A percentile compares a stretch with the other conserved stretches of the same genome.
These are phyloP conservation scores for Rauvolfia tetraphylla DNA, from an alignment of 257 asterid genomes.

Conservation along the genomic window DNA sequence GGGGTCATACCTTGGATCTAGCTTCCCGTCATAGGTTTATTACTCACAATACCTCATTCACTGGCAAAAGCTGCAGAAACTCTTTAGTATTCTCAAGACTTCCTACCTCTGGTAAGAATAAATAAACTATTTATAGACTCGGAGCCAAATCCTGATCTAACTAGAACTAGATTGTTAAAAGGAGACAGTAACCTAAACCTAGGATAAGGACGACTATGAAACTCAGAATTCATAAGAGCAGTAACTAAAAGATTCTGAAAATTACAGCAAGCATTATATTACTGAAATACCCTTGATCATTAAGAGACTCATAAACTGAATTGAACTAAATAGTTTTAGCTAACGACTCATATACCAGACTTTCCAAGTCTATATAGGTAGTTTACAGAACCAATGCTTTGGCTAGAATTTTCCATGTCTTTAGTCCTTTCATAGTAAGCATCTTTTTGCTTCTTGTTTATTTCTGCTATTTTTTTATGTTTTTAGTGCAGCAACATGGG, in stretches of 20 bases:
- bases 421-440: too few species aligned
- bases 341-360: neutral
- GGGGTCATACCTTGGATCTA: neutral
- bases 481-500: neutral
- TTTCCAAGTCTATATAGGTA: neutral
- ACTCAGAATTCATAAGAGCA: neutral
- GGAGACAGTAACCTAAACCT: neutral
- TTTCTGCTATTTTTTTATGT: neutral
- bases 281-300: neutral
- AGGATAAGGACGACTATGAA: neutral
- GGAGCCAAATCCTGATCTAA: neutral
- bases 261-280: neutral
- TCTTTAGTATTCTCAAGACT: neutral
- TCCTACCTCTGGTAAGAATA: neutral
- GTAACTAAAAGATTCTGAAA: neutral
- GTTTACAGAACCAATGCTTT: neutral
- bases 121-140: neutral
- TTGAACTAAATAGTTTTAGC: neutral
- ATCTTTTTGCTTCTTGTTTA: neutral
- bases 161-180: neutral
- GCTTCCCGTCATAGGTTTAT: neutral
- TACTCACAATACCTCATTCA: neutral
- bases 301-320: neutral
- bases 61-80: neutral
- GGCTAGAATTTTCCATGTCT: neutral